Evolutionary conservation across 768 basidiomycete species (phyloP).

Genomic region (Termitomyces eurrhizus): DNA sequence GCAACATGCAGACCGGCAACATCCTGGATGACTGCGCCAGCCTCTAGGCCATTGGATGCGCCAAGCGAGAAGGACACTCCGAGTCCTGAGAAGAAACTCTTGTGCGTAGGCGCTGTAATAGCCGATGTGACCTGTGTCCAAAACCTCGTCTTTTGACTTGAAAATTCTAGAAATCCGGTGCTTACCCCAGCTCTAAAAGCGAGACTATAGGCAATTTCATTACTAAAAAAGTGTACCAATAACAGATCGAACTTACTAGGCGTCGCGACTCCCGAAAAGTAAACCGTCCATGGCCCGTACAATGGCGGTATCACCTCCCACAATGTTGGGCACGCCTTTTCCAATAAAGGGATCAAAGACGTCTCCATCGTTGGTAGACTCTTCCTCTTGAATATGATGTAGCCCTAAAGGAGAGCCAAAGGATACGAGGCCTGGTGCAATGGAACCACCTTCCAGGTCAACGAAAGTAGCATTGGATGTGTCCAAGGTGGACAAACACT

Average conservation of each 20-base stretch:
- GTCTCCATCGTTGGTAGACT: constrained; percentile 65
- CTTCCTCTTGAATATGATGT: constrained; percentile 63
- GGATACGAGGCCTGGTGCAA: constrained; percentile 61
- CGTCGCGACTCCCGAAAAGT: constrained; percentile 64
- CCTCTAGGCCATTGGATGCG: constrained; percentile 54
- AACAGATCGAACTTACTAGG: constrained; percentile 47
- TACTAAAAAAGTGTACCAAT: background rate
- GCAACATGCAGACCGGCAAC: constrained; percentile 63
- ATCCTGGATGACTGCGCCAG: constrained; percentile 61
- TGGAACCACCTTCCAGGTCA: constrained; percentile 69
- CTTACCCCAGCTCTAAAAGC: constrained; percentile 67
- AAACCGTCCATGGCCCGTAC: constrained; percentile 71
- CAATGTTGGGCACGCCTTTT: constrained; percentile 39
- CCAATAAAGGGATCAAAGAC: constrained; percentile 50
- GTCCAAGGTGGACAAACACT: constrained; percentile 19
- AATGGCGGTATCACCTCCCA: constrained; percentile 50
- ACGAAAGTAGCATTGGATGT: constrained; percentile 32
- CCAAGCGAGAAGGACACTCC: constrained; percentile 64
- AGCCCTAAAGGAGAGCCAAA: constrained; percentile 73
- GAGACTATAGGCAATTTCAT: constrained; percentile 34
- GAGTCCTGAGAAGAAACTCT: constrained; percentile 55
- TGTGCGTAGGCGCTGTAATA: constrained; percentile 55
- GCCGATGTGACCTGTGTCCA: constrained; percentile 48
- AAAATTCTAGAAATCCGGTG: background rate
- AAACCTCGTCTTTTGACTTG: background rate